Conservation (phyloP, 768 basidiomycete genomes). For the Austroboletus eburneus region DNA sequence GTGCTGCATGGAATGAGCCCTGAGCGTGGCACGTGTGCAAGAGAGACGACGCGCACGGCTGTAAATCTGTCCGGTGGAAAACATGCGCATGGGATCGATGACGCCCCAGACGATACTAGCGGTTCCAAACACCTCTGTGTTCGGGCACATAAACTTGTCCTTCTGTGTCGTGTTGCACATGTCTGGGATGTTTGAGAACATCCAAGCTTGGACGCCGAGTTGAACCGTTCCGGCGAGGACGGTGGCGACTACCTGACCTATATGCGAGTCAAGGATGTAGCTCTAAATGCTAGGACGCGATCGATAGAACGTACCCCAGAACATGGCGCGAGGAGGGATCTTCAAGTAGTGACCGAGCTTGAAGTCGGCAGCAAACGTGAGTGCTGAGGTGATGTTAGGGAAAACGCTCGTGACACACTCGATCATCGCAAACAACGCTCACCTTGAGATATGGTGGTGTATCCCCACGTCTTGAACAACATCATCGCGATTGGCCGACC, state of each 20-base stretch:
- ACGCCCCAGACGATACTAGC: constrained; percentile 81
- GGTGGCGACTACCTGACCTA: constrained; percentile 51
- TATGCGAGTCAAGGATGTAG: not conserved
- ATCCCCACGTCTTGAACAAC: constrained; percentile 76
- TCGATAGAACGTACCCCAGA: not conserved
- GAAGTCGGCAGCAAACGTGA: constrained; percentile 45
- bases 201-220: constrained; percentile 72
- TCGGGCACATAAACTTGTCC: constrained; percentile 68
- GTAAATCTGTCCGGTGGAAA: constrained; percentile 62
- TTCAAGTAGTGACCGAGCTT: constrained; percentile 29
- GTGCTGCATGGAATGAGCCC: constrained; percentile 16
- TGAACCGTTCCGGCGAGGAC: constrained; percentile 68
- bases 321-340: constrained; percentile 45
- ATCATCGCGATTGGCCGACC: constrained; percentile 75
- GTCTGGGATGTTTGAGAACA: constrained; percentile 52
- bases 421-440: not conserved
- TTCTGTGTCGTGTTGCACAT: constrained; percentile 29
- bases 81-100: constrained; percentile 69
- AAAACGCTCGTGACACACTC: not conserved
- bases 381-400: constrained; percentile 31
- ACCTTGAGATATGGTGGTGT: constrained; percentile 55
- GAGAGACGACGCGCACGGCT: constrained; percentile 36
- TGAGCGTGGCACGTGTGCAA: not conserved
- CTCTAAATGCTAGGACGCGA: not conserved
- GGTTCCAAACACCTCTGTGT: constrained; percentile 70